Conservation (phyloP, 345 rosid species). For the Stellera chamaejasme region DNA sequence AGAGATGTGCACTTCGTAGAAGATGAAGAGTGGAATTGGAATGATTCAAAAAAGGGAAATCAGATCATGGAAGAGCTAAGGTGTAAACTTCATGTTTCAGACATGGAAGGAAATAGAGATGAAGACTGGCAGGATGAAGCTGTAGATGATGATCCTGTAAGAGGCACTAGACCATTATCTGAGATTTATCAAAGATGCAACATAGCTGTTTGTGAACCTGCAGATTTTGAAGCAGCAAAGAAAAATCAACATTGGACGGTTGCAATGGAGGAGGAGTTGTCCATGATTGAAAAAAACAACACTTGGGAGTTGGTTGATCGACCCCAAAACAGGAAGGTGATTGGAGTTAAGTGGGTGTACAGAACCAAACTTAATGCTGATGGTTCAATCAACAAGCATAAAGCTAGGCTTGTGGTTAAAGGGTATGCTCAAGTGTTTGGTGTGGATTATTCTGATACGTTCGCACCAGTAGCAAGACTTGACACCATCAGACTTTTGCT, state of each 20-base stretch:
- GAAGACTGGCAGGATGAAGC: neutral
- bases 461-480: neutral
- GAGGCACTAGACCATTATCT: neutral
- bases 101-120: too few relatives aligned
- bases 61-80: neutral
- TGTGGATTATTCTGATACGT: neutral
- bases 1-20: constrained; percentile 11
- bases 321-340: neutral
- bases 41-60: neutral
- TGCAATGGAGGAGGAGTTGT: constrained; percentile 3
- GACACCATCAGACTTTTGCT: neutral
- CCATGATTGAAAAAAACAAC: neutral
- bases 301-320: neutral
- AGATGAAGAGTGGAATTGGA: constrained; percentile 5
- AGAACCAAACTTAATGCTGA: neutral
- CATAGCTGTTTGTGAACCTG: neutral
- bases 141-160: neutral
- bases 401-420: neutral
- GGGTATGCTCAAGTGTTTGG: neutral
- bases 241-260: neutral
- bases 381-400: constrained; percentile 2
- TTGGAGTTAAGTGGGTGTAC: neutral
- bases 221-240: constrained; percentile 1
- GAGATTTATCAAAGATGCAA: constrained; percentile 9
- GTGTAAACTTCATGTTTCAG: too few relatives aligned